phyloP scores from a whole-genome alignment of 495 filamentous ascomycete genomes.

The Neurospora discreta region DNA sequence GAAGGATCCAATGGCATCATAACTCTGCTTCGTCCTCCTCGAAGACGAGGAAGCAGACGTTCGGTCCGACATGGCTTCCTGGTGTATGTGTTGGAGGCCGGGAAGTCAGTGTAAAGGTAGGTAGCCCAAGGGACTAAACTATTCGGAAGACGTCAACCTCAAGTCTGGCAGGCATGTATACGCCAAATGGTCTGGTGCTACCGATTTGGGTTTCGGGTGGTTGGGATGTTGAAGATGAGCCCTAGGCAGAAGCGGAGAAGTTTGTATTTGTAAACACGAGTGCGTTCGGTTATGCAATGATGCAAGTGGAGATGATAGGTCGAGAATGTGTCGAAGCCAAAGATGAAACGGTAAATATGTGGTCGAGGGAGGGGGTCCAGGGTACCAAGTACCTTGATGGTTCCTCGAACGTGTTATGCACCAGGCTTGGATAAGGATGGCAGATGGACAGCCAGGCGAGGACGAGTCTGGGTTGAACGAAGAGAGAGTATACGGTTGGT shows the following conservation, averaged over 20 bases:
- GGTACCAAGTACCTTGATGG: neutral
- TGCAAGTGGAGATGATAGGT: neutral
- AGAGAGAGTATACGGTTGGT: neutral
- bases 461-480: neutral
- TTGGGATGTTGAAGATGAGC: neutral
- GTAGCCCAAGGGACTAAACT: constrained; percentile 37
- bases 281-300: neutral
- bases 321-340: neutral
- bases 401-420: neutral
- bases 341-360: neutral
- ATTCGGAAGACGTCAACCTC: constrained; percentile 29
- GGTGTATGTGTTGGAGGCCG: constrained; percentile 30
- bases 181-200: constrained; percentile 8
- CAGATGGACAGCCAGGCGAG: neutral
- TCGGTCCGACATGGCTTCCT: constrained; percentile 39
- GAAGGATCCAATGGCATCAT: constrained; percentile 67
- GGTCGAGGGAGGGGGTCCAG: neutral
- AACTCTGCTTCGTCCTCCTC: constrained; percentile 30
- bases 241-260: constrained; percentile 4
- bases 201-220: neutral
- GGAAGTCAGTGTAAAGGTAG: constrained; percentile 21
- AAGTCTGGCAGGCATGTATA: constrained; percentile 38
- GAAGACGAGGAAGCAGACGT: constrained; percentile 20
- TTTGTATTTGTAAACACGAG: neutral
- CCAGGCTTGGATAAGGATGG: neutral